Percentiles rank a stretch among this genome's conserved stretches.
phyloP scores from a whole-genome alignment of 2,329 filamentous ascomycete species.

The Cladosporium sp. region DNA sequence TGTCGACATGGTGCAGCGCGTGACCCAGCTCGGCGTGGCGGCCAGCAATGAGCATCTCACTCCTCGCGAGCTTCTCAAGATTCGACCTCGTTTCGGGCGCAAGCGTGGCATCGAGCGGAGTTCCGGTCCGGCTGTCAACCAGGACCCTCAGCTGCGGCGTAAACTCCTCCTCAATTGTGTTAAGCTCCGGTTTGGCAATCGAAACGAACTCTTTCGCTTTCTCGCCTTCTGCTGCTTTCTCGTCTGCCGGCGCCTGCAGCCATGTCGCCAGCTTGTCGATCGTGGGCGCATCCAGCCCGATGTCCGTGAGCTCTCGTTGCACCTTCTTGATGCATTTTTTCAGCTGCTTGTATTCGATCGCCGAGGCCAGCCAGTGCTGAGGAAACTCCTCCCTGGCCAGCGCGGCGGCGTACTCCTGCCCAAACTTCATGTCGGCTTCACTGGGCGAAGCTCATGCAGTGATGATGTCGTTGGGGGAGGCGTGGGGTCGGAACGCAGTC shows the following conservation, averaged over 20 bases:
- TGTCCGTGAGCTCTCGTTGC: constrained; percentile 59
- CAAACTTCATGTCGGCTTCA: constrained; percentile 68
- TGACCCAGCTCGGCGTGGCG: constrained; percentile 22
- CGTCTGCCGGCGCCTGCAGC: constrained; percentile 12
- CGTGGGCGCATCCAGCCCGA: constrained; percentile 68
- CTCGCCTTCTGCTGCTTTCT: background rate
- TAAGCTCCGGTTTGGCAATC: constrained; percentile 18
- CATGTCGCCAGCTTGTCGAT: constrained; percentile 57
- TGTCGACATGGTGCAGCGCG: background rate
- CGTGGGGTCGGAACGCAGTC: too few relatives aligned
- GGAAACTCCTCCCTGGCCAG: constrained; percentile 70
- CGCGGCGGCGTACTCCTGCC: constrained; percentile 65
- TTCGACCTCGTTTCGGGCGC: constrained; percentile 59
- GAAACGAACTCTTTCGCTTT: constrained; percentile 20
- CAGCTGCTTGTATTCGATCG: constrained; percentile 75
- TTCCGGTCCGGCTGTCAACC: constrained; percentile 59
- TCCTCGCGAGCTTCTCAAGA: constrained; percentile 54
- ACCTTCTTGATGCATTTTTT: constrained; percentile 87
- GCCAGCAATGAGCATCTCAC: constrained; percentile 37
- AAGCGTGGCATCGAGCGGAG: constrained; percentile 61
- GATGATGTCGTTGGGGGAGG: background rate
- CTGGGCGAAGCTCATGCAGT: background rate
- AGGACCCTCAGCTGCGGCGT: constrained; percentile 65
- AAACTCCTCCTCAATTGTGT: constrained; percentile 37
- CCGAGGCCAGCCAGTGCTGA: constrained; percentile 61